Conservation (phyloP, 1,139 yeast species). For the Debaryomyces sp. region DNA sequence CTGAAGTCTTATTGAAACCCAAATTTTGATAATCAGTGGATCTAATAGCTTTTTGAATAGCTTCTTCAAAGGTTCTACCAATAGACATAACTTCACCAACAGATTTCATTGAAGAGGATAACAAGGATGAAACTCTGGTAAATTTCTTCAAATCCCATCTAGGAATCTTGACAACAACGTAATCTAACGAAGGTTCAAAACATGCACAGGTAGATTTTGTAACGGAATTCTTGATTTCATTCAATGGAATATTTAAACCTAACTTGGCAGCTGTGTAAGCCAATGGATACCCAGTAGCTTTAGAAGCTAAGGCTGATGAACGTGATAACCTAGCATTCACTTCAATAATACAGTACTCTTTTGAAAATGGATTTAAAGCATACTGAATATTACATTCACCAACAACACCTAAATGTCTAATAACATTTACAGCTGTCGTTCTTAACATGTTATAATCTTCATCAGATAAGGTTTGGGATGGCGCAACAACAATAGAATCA, state of each 20-base stretch:
- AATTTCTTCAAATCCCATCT: conserved; percentile 98
- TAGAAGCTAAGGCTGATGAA: conserved; percentile 97
- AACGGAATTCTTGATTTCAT: conserved; percentile 90
- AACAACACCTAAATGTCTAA: conserved; percentile 97
- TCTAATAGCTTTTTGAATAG: conserved; percentile 96
- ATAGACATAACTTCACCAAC: conserved; percentile 99
- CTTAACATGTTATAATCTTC: conserved; percentile 98
- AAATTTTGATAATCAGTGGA: conserved; percentile 93
- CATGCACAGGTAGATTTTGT: conserved; percentile 95
- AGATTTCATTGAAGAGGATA: conserved; percentile 95
- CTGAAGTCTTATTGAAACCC: conserved; percentile 89
- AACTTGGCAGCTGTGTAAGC: conserved; percentile 98
- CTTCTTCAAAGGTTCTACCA: conserved; percentile 97
- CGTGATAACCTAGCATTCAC: conserved; percentile 97
- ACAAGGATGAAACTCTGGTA: conserved; percentile 84
- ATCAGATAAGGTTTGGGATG: conserved; percentile 95
- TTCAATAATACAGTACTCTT: conserved; percentile 96
- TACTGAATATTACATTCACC: conserved; percentile 99
- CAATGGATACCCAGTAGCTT: conserved; percentile 98
- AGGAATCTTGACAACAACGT: conserved; percentile 97
- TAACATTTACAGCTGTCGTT: conserved; percentile 96
- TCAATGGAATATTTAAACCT: conserved; percentile 90
- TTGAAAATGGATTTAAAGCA: conserved; percentile 91
- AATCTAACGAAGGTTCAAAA: conserved; percentile 97
- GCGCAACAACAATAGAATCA: conserved; percentile 98